Conservation (phyloP, 805 yeast species). For the Saccharomycopsis sp. region DNA sequence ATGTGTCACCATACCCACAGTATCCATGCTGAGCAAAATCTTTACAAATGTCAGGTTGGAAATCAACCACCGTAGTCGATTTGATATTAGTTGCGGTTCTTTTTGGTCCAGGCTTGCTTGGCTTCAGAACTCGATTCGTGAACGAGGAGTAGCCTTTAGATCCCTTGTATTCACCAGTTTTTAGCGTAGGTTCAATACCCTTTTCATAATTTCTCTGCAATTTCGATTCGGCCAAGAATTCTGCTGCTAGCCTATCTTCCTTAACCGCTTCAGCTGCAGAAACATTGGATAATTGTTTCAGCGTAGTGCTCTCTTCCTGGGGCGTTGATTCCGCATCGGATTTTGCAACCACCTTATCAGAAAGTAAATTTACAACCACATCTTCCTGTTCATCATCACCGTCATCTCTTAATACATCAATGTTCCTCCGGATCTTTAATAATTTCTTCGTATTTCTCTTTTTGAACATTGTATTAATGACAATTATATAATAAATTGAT, state of each 20-base stretch:
- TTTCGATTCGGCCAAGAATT: constrained; percentile 21
- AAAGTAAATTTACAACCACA: constrained; percentile 4
- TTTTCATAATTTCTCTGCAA: neutral
- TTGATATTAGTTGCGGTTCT: constrained; percentile 43
- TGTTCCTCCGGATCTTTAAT: constrained; percentile 8
- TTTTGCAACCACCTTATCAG: neutral
- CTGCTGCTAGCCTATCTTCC: constrained; percentile 22
- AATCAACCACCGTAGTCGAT: constrained; percentile 69
- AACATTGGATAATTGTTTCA: constrained; percentile 12
- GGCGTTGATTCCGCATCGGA: neutral
- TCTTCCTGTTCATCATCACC: constrained; percentile 14
- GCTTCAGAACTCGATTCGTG: constrained; percentile 21
- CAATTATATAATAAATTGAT: too few species aligned
- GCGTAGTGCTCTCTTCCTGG: neutral
- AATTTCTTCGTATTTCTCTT: constrained; percentile 29
- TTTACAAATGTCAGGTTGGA: constrained; percentile 90
- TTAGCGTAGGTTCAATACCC: constrained; percentile 8
- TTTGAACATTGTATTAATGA: constrained; percentile 37
- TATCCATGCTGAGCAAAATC: constrained; percentile 87
- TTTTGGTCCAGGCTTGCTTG: constrained; percentile 32
- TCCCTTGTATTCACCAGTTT: constrained; percentile 29
- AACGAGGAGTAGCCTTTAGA: constrained; percentile 25
- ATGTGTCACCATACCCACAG: constrained; percentile 96
- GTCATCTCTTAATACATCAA: constrained; percentile 14
- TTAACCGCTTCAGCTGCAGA: constrained; percentile 25